Evolutionary conservation across 2,329 filamentous ascomycete species (phyloP).

Genomic region (Xylariaceae sp.): DNA sequence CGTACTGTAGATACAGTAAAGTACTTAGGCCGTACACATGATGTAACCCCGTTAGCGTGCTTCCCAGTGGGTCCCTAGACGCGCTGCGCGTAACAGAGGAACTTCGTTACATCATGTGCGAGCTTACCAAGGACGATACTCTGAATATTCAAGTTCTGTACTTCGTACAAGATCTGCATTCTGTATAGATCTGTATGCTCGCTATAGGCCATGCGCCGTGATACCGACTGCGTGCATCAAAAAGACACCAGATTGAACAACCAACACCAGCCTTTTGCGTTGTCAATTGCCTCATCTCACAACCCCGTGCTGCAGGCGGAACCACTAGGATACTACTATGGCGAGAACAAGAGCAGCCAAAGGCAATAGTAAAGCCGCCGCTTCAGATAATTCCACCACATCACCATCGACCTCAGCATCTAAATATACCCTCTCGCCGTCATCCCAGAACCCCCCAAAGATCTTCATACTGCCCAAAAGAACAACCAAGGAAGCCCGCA

Average conservation of each 20-base stretch:
- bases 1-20: not conserved
- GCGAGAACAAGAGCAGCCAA: constrained; percentile 48
- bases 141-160: too few relatives aligned
- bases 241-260: not conserved
- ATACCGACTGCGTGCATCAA: too few relatives aligned
- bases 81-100: too few relatives aligned
- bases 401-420: constrained; percentile 26
- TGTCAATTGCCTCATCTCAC: not conserved
- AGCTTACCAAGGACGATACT: too few relatives aligned
- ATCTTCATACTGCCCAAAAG: constrained; percentile 60
- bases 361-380: constrained; percentile 30
- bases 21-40: too few relatives aligned
- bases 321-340: constrained; percentile 40
- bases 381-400: constrained; percentile 28
- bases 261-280: not conserved
- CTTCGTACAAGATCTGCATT: too few relatives aligned
- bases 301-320: not conserved
- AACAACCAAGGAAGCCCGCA: constrained; percentile 50
- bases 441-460: constrained; percentile 44
- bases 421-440: constrained; percentile 40
- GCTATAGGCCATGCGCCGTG: not conserved
- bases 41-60: too few relatives aligned
- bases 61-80: not conserved
- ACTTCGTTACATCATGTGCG: too few relatives aligned
- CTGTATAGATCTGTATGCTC: too few relatives aligned